These are phyloP conservation scores for Patellifolia procumbens DNA, from an alignment of 179 eudicot genomes.

Conservation along the genomic window DNA sequence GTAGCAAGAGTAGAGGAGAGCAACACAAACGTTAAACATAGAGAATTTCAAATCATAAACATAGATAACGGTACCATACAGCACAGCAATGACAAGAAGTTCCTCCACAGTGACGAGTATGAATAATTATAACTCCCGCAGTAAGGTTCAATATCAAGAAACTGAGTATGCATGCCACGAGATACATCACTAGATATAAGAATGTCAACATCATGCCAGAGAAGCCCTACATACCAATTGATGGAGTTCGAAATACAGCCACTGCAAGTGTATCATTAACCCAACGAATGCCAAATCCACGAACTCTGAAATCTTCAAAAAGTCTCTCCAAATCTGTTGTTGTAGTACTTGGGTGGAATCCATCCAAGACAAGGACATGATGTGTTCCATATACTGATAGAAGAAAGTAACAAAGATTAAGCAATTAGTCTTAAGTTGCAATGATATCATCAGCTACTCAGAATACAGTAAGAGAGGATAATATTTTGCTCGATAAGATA, in stretches of 20 bases:
- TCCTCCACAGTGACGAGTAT: neutral
- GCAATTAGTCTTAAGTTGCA: neutral
- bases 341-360: constrained; percentile 66
- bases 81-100: neutral
- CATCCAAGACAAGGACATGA: constrained; percentile 83
- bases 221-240: constrained; percentile 51
- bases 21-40: neutral
- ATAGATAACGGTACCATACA: neutral
- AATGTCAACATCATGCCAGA: constrained; percentile 2
- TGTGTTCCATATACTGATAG: constrained; percentile 58
- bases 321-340: constrained; percentile 80
- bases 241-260: constrained; percentile 75
- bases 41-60: neutral
- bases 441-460: neutral
- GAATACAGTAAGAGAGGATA: neutral
- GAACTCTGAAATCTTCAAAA: constrained; percentile 58
- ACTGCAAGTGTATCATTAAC: constrained; percentile 85
- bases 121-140: neutral
- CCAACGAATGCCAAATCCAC: constrained; percentile 79
- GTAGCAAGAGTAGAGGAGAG: neutral
- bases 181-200: neutral
- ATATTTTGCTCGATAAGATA: neutral
- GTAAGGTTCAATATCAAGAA: neutral
- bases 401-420: neutral
- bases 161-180: neutral